These are phyloP conservation scores for Earliella scabrosa DNA, from an alignment of 1,284 basidiomycete species.

Conservation along the genomic window DNA sequence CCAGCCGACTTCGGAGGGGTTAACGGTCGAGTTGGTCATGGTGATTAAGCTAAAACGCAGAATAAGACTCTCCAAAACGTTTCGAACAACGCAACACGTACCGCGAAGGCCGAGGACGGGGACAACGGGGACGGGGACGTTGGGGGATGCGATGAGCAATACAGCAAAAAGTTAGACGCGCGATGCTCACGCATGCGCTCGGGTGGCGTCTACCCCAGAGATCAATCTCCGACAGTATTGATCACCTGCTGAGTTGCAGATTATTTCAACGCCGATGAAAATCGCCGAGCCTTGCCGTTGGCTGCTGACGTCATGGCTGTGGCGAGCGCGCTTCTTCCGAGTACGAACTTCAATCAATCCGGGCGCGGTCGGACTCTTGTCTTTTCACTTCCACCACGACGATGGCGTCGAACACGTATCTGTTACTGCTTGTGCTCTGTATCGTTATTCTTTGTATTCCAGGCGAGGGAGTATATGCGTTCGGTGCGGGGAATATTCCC, in stretches of 20 bases:
- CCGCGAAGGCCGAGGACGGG: conserved; percentile 23
- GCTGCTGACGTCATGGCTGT: conserved; percentile 21
- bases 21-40: conserved; percentile 55
- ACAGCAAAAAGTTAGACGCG: conserved; percentile 30
- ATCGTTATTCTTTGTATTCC: conserved; percentile 63
- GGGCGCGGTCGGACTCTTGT: neutral
- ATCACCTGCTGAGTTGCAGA: neutral
- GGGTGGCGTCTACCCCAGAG: conserved; percentile 8
- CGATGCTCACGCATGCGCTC: conserved; percentile 17
- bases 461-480: conserved; percentile 64
- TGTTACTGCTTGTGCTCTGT: conserved; percentile 53
- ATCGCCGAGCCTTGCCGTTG: conserved; percentile 1
- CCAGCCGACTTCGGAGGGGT: conserved; percentile 93
- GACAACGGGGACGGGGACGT: conserved; percentile 21
- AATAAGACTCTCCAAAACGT: too few species aligned
- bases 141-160: conserved; percentile 24
- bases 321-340: neutral
- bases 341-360: conserved; percentile 8
- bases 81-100: too few species aligned
- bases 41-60: conserved; percentile 25
- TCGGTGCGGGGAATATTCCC: conserved; percentile 79
- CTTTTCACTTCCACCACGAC: conserved; percentile 11
- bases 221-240: conserved; percentile 7
- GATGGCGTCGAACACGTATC: conserved; percentile 32
- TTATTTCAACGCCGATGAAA: neutral